Evolutionary conservation across 768 basidiomycete species (phyloP), one percentile per base, ranked within the genome.

Genomic region (Tulasnella sp.): DNA sequence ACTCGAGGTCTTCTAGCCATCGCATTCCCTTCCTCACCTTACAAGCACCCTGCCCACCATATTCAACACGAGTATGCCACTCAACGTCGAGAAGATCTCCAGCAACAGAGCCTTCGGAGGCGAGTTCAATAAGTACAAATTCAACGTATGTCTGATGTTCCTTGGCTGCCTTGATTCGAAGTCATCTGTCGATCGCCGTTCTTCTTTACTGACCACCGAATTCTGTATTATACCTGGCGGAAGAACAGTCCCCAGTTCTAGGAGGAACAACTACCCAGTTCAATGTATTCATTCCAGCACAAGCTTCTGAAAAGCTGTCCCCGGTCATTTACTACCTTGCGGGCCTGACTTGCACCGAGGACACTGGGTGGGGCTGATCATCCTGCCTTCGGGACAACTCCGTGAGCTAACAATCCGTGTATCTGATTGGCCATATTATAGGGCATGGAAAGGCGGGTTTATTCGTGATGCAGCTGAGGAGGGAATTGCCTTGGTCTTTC

Each of bases 371-470:
- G 78, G 31, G 31, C 40, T 24, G 2, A 34, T 18, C 31, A 37
- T 24, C n/a, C n/a, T 8, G n/a, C 9, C n/a, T 64, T 14, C 4
- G 24, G 54, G 20, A 18, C 18, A 41, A 48, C 28, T n/a, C 20
- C 40, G 28, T 34, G 16, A 44, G 75, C 37, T 7, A 60, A 18
- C 3, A 42, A 42, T 42, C 41, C 5, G 9, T 54, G 18, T 1
- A 3, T n/a, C 22, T 44, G 78, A 60, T 7, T n/a, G 73, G n/a
- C 75, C 11, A 31, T n/a, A 77, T 34, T 69, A 16, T 73, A 96
- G 95, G 0, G 91, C 97, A 1, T 95, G 97, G 86, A 99, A 99
- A 86, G 97, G 96, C n/a, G 90, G 90, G 16, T 97, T 99, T 87
- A 87, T 98, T 54, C 89, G 91, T n/a, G 91, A 93, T 58, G 97